A percentile compares a stretch with the other conserved stretches of the same genome.
Conservation (phyloP, 371 early-diverging fungal genomes). For the Sporodiniella umbellata region DNA sequence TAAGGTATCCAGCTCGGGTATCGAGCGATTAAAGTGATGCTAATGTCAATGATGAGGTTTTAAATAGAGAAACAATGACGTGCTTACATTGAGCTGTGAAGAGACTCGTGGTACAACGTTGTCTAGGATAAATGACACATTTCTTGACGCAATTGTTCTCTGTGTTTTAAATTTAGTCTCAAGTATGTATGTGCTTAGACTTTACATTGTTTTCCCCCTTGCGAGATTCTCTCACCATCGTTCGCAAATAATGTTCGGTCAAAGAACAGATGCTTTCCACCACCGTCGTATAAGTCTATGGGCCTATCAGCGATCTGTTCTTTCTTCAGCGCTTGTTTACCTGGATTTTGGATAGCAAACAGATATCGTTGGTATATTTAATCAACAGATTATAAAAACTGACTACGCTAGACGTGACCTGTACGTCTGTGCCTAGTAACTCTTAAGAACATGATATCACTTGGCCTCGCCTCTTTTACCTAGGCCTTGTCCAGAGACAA, state of each 20-base stretch:
- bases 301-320: not conserved
- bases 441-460: no score
- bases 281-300: slow-evolving; percentile 30
- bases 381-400: slow-evolving; percentile 68
- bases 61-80: no score
- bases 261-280: slow-evolving; percentile 36
- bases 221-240: slow-evolving; percentile 34
- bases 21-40: slow-evolving; percentile 62
- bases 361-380: slow-evolving; percentile 78
- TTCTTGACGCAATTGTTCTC: slow-evolving; percentile 55
- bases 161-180: slow-evolving; percentile 8
- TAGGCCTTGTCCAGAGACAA: slow-evolving; percentile 58
- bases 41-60: no score
- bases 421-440: slow-evolving; percentile 30
- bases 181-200: not conserved
- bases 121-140: slow-evolving; percentile 58
- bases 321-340: slow-evolving; percentile 32
- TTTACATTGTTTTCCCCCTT: slow-evolving; percentile 39
- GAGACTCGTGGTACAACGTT: slow-evolving; percentile 60
- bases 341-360: slow-evolving; percentile 62
- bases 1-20: slow-evolving; percentile 61
- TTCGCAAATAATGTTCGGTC: slow-evolving; percentile 41
- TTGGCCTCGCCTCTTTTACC: no score
- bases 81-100: slow-evolving; percentile 55
- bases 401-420: slow-evolving; percentile 56